Evolutionary conservation across 1,284 basidiomycete species (phyloP), one percentile per base, ranked within the genome.

Genomic region (Boletus mariae): DNA sequence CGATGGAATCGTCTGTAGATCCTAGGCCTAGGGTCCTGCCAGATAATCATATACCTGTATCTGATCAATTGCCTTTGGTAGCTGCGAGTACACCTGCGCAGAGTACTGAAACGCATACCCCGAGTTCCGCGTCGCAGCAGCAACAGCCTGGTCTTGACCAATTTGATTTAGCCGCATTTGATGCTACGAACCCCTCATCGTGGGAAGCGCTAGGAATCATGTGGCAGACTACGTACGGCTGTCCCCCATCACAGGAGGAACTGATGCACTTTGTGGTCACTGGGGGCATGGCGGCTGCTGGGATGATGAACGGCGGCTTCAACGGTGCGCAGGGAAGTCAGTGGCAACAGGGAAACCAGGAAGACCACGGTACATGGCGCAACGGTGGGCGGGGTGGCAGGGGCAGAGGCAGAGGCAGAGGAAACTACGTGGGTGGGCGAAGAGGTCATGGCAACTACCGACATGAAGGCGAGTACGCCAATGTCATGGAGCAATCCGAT

Each of bases 141-240:
- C 67, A 72, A 20, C 20, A 20, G 52, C 64, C 71, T 60, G 83
- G 83, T 59, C 72, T 90, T 65, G 82, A 87, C 54, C 73, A 72
- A 56, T 88, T 91, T 76, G 79, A 89, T 72, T 72, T 82, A 59
- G 61, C 77, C 55, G 75, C 77, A 38, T 92, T 91, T 78, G 80
- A 90, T 74, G 83, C 82, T 53, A 83, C 84, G 10, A 75, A 78
- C 44, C 77, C 88, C 45, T 68, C 78, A 51, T 83, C 86, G 66
- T 92, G 89, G 89, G 81, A 84, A 73, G 78, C 78, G 53, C 77
- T 91, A 50, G 87, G 85, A 62, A 80, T 81, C 62, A 82, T 86
- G 74, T 91, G 87, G 86, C 71, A 77, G 61, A 73, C 75, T 51
- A 84, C 85, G 53, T 71, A 87, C 67, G 85, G 85, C 37, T 77